phyloP scores from a whole-genome alignment of 495 filamentous ascomycete genomes.

The Neurospora sp. region DNA sequence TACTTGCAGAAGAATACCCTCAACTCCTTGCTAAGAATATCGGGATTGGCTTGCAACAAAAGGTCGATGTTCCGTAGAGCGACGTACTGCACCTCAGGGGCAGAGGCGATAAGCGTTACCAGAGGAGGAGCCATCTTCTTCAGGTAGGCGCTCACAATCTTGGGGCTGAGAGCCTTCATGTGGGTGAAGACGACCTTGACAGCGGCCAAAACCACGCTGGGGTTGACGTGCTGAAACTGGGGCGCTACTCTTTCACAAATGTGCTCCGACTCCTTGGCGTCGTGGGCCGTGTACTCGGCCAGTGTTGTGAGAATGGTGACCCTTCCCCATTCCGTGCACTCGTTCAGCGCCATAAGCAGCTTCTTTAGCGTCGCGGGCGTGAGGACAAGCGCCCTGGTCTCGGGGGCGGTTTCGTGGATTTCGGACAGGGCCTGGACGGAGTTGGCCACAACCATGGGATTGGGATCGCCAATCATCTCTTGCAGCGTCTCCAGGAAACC shows the following conservation, averaged over 20 bases:
- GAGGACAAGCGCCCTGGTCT: conserved; percentile 77
- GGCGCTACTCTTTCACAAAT: conserved; percentile 94
- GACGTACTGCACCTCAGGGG: conserved; percentile 94
- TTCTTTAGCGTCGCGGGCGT: conserved; percentile 79
- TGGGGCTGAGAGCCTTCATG: conserved; percentile 74
- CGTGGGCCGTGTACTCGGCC: conserved; percentile 74
- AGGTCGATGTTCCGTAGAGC: conserved; percentile 89
- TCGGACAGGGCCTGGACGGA: conserved; percentile 88
- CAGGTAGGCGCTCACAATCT: conserved; percentile 70
- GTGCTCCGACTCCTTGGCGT: conserved; percentile 94
- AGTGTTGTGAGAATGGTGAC: conserved; percentile 88
- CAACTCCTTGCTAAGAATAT: conserved; percentile 93
- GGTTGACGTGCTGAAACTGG: conserved; percentile 98
- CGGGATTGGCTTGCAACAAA: conserved; percentile 85
- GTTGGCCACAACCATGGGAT: conserved; percentile 98
- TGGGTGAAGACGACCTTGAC: conserved; percentile 98
- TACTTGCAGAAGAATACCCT: conserved; percentile 99
- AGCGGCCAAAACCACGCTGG: conserved; percentile 89
- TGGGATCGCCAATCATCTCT: conserved; percentile 93
- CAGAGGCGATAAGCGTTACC: conserved; percentile 91
- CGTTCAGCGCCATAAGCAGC: conserved; percentile 90
- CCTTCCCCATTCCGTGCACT: conserved; percentile 98
- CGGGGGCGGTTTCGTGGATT: conserved; percentile 82
- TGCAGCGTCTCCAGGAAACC: conserved; percentile 94
- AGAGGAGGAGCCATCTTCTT: conserved; percentile 98